Conservation (phyloP, 306 rosid species). For the Hippophae gyantsensis region DNA sequence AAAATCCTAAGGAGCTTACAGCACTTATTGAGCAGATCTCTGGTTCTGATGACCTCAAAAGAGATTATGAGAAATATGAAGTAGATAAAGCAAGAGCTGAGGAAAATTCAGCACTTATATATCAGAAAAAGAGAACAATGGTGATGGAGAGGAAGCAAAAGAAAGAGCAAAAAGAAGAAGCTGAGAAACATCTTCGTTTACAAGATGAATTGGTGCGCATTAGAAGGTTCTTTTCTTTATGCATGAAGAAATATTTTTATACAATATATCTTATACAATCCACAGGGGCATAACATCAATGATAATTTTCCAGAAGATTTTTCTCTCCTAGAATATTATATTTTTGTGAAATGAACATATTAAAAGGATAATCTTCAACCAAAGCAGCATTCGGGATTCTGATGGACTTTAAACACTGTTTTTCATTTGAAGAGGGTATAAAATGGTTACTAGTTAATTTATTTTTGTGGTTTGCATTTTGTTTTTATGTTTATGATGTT, state of each 20-base stretch:
- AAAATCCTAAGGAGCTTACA: constrained; percentile 88
- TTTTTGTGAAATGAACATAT: background rate
- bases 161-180: constrained; percentile 97
- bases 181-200: constrained; percentile 79
- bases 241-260: background rate
- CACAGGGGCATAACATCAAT: background rate
- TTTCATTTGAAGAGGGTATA: background rate
- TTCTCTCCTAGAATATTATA: background rate
- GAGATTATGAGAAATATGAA: constrained; percentile 81
- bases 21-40: constrained; percentile 91
- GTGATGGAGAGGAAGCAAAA: constrained; percentile 92
- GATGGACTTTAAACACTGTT: background rate
- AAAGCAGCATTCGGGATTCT: no score
- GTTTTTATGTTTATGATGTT: no score
- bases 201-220: constrained; percentile 63
- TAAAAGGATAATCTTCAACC: background rate
- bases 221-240: constrained; percentile 4
- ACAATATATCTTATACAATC: background rate
- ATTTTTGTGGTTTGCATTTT: no score
- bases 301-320: background rate
- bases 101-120: constrained; percentile 80
- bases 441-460: background rate
- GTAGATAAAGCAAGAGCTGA: constrained; percentile 76
- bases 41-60: constrained; percentile 85
- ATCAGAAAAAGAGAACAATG: constrained; percentile 80